Conservation (phyloP, 2,329 filamentous ascomycete genomes). For the Hyphodiscus sp. region DNA sequence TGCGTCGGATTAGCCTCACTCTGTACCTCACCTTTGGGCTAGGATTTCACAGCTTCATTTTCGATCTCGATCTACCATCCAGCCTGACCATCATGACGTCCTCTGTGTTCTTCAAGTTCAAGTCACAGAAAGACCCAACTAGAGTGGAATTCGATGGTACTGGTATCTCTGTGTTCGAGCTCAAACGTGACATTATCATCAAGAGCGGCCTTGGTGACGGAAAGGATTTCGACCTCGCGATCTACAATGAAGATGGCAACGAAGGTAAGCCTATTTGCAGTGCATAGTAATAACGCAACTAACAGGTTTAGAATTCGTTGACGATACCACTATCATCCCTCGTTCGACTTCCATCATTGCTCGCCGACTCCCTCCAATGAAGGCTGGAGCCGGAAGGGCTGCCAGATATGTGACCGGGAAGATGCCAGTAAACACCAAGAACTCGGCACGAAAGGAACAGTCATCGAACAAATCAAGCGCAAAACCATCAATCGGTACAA, state of each 20-base stretch:
- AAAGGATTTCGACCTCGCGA: conserved; percentile 90
- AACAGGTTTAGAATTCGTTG: conserved; percentile 71
- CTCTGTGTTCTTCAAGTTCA: conserved; percentile 99
- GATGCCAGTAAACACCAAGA: conserved; percentile 85
- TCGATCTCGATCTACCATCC: conserved; percentile 6
- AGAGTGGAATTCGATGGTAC: conserved; percentile 96
- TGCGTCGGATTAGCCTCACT: conserved; percentile 19
- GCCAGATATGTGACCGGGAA: conserved; percentile 95
- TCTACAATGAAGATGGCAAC: conserved; percentile 85
- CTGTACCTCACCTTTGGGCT: conserved; percentile 2
- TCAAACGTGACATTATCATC: conserved; percentile 97
- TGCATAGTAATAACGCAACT: conserved; percentile 17
- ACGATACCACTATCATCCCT: conserved; percentile 95
- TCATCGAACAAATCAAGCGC: conserved; percentile 49
- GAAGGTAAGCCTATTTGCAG: conserved; percentile 60
- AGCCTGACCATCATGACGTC: conserved; percentile 37
- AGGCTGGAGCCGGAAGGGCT: conserved; percentile 81
- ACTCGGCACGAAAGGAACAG: conserved; percentile 61
- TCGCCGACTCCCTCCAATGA: conserved; percentile 73
- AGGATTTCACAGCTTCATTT: conserved; percentile 7
- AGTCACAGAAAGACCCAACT: conserved; percentile 92
- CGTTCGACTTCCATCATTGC: conserved; percentile 92
- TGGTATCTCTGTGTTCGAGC: conserved; percentile 94
- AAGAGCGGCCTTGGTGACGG: conserved; percentile 92
- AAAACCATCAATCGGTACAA: conserved; percentile 48